Evolutionary conservation across 2,329 filamentous ascomycete genomes (phyloP), one percentile per base, ranked within the genome.

Genomic region (Phialophora chinensis): DNA sequence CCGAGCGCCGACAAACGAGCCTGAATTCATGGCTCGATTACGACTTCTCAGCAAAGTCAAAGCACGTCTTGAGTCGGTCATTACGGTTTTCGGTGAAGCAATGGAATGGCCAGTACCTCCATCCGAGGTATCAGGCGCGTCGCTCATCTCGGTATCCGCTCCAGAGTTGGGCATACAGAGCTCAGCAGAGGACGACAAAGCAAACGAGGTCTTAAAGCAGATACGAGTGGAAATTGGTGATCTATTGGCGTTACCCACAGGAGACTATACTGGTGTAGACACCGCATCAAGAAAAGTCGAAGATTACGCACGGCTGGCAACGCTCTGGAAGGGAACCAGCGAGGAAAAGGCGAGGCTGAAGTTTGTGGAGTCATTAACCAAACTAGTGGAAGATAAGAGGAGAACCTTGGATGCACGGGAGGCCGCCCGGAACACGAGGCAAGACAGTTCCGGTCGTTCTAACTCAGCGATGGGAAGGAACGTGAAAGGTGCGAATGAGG

Each of bases 21-120:
- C 90, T 1, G 81, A 84, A 35, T 92, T 90, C 77, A 90, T 97
- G 70, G 85, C 86, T 60, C 90, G 93, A 71, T 84, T 99, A 63
- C 91, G 91, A 72, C 96, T 90, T 14, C 84, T 99, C 44, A 91
- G 90, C 3, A 85, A 90, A 50, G 92, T 98, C 31, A 91, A 93
- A 59, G 81, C 87, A 1, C 90, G 93, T n/a, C 85, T 99, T 17
- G 93, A 98, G 71, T 86, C 88, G 1, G 93, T 98, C 27, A 93
- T 98, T 74, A 91, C 91, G 77, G 90, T 90, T 0, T 99, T 99
- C 77, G 94, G 93, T 49, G 90, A 96, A 73, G 94, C 95, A 35
- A 97, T 98, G 91, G 90, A 96, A 73, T 98, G 96, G 85, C 90
- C 92, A 0, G 88, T 97, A 58, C 92, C 94, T 0, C 93, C 94